Conservation (phyloP, 805 yeast genomes). For the Kodamaea restingae region DNA sequence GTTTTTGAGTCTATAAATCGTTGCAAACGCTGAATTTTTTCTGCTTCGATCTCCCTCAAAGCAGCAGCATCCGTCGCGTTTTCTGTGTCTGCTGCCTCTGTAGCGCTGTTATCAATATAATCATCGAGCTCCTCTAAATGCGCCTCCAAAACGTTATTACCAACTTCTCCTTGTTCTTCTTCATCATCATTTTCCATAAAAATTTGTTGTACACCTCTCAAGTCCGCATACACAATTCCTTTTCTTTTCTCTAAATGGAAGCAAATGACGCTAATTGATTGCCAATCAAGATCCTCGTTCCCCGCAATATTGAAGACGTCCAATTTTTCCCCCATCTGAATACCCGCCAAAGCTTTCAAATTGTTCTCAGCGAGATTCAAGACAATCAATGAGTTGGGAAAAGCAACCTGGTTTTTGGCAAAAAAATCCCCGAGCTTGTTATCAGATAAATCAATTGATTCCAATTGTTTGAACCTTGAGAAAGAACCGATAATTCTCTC, state of each 20-base stretch:
- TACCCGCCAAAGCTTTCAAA: not conserved
- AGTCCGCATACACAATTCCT: not conserved
- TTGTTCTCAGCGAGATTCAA: not conserved
- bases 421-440: not conserved
- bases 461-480: not conserved
- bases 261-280: not conserved
- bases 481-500: not conserved
- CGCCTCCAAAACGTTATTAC: too few species aligned
- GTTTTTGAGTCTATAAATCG: too few species aligned
- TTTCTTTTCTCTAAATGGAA: not conserved
- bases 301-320: not conserved
- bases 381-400: not conserved
- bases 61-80: too few species aligned
- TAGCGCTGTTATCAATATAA: too few species aligned
- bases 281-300: not conserved
- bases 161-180: not conserved
- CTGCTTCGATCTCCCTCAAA: too few species aligned
- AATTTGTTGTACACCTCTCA: not conserved
- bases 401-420: not conserved
- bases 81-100: too few species aligned
- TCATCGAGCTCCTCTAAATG: too few species aligned
- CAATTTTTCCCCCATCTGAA: not conserved
- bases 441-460: not conserved
- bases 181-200: not conserved
- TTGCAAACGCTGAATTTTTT: not conserved